Percentiles rank a stretch among this genome's conserved stretches.
Conservation (phyloP, 768 basidiomycete species). For the Mycena albidolilacea region DNA sequence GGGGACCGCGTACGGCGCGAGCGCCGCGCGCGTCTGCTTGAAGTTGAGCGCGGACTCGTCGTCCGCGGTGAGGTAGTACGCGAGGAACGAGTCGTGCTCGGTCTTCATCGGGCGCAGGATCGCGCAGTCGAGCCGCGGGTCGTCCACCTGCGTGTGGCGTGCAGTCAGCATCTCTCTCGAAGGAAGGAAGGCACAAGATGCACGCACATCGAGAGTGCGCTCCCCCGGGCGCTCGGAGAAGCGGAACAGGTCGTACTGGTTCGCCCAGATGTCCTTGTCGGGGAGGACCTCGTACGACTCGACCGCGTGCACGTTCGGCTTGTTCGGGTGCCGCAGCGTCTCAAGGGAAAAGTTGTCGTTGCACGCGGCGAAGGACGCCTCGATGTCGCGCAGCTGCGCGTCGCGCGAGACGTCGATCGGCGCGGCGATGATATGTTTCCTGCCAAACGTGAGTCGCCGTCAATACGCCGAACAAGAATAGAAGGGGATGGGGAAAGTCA, state of each 20-base stretch:
- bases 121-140: slow-evolving; percentile 88
- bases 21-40: slow-evolving; percentile 67
- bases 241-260: slow-evolving; percentile 89
- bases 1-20: slow-evolving; percentile 61
- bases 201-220: slow-evolving; percentile 72
- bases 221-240: slow-evolving; percentile 93
- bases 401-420: slow-evolving; percentile 79
- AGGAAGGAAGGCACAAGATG: not conserved
- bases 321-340: slow-evolving; percentile 82
- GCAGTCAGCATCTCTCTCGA: not conserved
- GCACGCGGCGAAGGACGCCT: slow-evolving; percentile 79
- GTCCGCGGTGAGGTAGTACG: slow-evolving; percentile 86
- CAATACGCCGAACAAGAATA: not conserved
- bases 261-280: slow-evolving; percentile 90
- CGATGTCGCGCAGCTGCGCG: slow-evolving; percentile 85
- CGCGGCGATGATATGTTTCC: slow-evolving; percentile 64
- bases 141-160: slow-evolving; percentile 66
- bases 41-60: slow-evolving; percentile 79
- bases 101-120: slow-evolving; percentile 91
- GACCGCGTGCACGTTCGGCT: slow-evolving; percentile 79
- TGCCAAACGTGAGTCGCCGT: slow-evolving; percentile 35
- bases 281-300: slow-evolving; percentile 89
- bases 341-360: slow-evolving; percentile 73
- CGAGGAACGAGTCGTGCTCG: slow-evolving; percentile 89
- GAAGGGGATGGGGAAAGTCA: not conserved